Percentiles rank a stretch among this genome's conserved stretches.
These are phyloP conservation scores for Penicillium robsamsonii DNA, from an alignment of 495 filamentous ascomycete genomes.

Conservation along the genomic window DNA sequence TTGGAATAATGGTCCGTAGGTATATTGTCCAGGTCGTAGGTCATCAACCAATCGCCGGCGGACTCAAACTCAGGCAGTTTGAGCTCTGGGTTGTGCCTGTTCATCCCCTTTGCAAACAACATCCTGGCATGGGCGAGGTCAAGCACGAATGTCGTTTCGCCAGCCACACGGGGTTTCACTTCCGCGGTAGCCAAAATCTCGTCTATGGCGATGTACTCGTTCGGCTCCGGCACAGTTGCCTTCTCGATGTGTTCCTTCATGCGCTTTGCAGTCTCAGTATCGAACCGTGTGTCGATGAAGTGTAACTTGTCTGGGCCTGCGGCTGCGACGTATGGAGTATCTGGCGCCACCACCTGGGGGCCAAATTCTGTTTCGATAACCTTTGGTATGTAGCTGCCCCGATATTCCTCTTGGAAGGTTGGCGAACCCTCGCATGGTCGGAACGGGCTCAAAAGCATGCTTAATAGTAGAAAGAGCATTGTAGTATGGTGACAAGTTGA, in stretches of 20 bases:
- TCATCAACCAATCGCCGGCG: slow-evolving; percentile 16
- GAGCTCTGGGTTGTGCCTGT: slow-evolving; percentile 15
- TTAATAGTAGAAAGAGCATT: too few relatives aligned
- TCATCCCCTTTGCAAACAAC: slow-evolving; percentile 18
- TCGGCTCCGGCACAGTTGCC: slow-evolving; percentile 4
- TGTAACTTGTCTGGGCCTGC: slow-evolving; percentile 13
- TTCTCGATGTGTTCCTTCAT: slow-evolving; percentile 20
- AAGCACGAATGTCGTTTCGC: slow-evolving; percentile 20
- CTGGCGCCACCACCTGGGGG: slow-evolving; percentile 19
- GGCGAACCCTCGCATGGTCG: too few relatives aligned
- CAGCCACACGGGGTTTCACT: slow-evolving; percentile 7
- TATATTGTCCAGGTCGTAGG: slow-evolving; percentile 17
- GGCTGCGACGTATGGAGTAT: slow-evolving; percentile 20
- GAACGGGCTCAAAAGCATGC: too few relatives aligned
- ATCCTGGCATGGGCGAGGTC: slow-evolving; percentile 17
- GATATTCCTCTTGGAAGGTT: slow-evolving; percentile 10
- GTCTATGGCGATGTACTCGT: slow-evolving; percentile 19
- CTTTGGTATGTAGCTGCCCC: slow-evolving; percentile 14
- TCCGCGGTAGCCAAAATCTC: slow-evolving; percentile 14
- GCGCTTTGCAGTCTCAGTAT: slow-evolving; percentile 17
- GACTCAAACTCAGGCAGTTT: slow-evolving; percentile 19
- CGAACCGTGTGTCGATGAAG: slow-evolving; percentile 21
- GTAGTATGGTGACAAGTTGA: too few relatives aligned
- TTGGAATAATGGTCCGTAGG: too few relatives aligned
- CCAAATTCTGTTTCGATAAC: slow-evolving; percentile 13